Conservation (phyloP, 192 early-diverging fungal species). For the Backusella sp. region DNA sequence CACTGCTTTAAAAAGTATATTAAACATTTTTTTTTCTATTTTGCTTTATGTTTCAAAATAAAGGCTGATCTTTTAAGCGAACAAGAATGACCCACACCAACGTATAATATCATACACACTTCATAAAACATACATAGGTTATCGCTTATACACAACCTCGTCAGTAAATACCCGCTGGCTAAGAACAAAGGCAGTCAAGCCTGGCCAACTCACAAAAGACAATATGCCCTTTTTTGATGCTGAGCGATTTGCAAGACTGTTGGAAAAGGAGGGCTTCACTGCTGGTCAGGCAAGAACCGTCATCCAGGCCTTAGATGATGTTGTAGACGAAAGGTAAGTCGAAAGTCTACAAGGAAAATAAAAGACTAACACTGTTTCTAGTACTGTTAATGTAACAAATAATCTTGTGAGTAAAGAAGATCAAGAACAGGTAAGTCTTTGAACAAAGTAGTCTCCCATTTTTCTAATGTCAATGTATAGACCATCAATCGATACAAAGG, state of each 20-base stretch:
- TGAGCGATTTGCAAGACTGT: constrained; percentile 62
- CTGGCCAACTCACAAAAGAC: background rate
- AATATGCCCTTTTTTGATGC: constrained; percentile 68
- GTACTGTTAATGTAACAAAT: constrained; percentile 54
- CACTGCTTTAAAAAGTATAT: background rate
- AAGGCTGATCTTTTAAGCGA: constrained; percentile 5
- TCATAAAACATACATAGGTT: background rate
- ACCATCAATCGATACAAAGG: constrained; percentile 81
- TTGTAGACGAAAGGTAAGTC: constrained; percentile 68
- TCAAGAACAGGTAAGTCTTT: constrained; percentile 59
- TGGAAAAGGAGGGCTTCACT: constrained; percentile 73
- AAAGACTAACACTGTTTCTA: constrained; percentile 14
- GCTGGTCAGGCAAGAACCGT: constrained; percentile 69
- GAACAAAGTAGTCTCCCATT: background rate
- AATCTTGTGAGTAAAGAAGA: constrained; percentile 79
- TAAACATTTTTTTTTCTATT: background rate
- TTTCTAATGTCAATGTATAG: constrained; percentile 22
- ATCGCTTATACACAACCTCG: background rate
- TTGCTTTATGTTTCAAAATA: background rate
- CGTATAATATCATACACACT: background rate
- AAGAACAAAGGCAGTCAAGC: constrained; percentile 3
- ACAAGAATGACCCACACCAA: background rate
- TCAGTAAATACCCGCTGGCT: background rate
- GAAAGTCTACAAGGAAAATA: background rate
- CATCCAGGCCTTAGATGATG: constrained; percentile 69